Conservation (phyloP, 78 protist species). For the Trichosphaerium sp. region DNA sequence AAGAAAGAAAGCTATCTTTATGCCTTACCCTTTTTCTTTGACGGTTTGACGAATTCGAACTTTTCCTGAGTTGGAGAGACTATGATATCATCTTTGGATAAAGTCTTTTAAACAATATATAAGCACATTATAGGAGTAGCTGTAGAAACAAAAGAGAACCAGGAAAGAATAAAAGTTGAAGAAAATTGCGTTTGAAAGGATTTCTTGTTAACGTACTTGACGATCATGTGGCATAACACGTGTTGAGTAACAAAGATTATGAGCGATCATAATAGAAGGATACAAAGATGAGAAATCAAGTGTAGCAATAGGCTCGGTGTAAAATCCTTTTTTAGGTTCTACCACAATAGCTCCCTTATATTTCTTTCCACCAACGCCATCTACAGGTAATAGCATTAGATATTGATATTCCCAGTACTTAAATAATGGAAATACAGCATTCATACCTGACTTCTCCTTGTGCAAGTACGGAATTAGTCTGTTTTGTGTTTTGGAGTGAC, state of each 20-base stretch:
- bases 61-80: no score
- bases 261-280: slow-evolving; percentile 99
- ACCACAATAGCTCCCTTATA: slow-evolving; percentile 69
- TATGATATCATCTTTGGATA: no score
- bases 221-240: slow-evolving; percentile 27
- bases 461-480: slow-evolving; percentile 67
- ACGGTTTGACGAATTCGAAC: no score
- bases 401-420: neutral
- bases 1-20: no score
- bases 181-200: neutral
- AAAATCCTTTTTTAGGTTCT: slow-evolving; percentile 79
- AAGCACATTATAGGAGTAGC: slow-evolving; percentile 69
- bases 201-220: neutral
- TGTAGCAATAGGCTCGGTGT: slow-evolving; percentile 89
- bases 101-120: no score
- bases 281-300: slow-evolving; percentile 98
- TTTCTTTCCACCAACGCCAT: neutral
- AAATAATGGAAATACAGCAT: neutral
- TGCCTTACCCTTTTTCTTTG: no score
- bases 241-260: slow-evolving; percentile 98
- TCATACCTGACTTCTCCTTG: neutral
- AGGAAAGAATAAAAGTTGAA: no score
- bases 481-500: slow-evolving; percentile 62
- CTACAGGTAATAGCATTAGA: neutral
- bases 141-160: neutral